Percentiles rank a stretch among this genome's conserved stretches.
Evolutionary conservation across 148 eudicot genomes (phyloP).

Genomic region (Heliamphora exappendiculata): DNA sequence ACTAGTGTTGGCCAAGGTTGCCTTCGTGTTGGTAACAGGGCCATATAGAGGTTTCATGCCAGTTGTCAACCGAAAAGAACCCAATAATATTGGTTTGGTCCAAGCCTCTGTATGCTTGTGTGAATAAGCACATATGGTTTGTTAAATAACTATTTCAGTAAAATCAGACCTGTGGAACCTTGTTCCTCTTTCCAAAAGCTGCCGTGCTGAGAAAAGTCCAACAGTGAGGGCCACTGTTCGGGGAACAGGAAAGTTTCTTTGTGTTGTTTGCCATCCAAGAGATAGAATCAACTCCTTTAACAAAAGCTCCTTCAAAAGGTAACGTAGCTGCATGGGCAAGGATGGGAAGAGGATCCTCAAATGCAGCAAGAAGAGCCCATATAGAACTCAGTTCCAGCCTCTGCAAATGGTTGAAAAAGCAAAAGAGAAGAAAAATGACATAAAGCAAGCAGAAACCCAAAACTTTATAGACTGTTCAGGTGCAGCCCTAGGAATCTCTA

Average conservation of each 20-base stretch:
- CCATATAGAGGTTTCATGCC: neutral
- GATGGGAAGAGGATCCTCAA: slow-evolving; percentile 87
- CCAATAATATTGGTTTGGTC: neutral
- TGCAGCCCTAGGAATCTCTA: neutral
- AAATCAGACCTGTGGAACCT: slow-evolving; percentile 87
- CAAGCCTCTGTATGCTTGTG: neutral
- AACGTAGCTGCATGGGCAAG: slow-evolving; percentile 25
- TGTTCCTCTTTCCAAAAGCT: slow-evolving; percentile 66
- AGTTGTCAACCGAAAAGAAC: neutral
- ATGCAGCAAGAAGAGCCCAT: slow-evolving; percentile 97
- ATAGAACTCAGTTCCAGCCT: slow-evolving; percentile 77
- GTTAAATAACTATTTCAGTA: neutral
- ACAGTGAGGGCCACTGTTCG: slow-evolving; percentile 53
- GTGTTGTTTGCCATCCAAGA: slow-evolving; percentile 97
- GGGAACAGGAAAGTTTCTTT: slow-evolving; percentile 39
- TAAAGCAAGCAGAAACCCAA: neutral
- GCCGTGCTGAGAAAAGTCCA: slow-evolving; percentile 96
- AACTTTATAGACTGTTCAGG: neutral
- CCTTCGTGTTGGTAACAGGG: too few relatives aligned
- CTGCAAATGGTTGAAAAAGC: slow-evolving; percentile 32
- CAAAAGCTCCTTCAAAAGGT: slow-evolving; percentile 92
- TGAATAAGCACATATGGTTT: neutral
- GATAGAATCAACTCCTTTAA: slow-evolving; percentile 73
- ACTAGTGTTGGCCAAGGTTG: neutral
- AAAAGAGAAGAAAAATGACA: neutral